Conservation (phyloP, 257 asterid genomes). For the Ilex asprella region DNA sequence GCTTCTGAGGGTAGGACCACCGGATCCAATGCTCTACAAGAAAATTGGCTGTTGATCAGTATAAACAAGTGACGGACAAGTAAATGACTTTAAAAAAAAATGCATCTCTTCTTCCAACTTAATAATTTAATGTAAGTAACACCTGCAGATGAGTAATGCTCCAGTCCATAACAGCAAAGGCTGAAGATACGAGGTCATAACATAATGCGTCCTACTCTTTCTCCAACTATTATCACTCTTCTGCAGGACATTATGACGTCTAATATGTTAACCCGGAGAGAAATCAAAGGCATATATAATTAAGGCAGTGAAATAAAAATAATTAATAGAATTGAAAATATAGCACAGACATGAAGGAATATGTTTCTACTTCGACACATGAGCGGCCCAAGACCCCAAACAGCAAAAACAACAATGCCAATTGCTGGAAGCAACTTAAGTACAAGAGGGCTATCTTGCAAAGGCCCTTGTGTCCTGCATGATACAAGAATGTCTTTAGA, state of each 20-base stretch:
- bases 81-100: neutral
- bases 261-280: neutral
- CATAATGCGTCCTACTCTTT: conserved; percentile 65
- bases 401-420: conserved; percentile 61
- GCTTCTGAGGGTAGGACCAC: conserved; percentile 78
- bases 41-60: conserved; percentile 20
- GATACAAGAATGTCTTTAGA: conserved; percentile 10
- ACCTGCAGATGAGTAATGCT: conserved; percentile 89
- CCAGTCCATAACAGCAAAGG: conserved; percentile 84
- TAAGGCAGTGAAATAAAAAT: conserved; percentile 5
- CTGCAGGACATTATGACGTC: conserved; percentile 36
- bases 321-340: conserved; percentile 12
- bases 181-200: conserved; percentile 68
- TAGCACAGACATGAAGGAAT: conserved; percentile 45
- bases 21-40: conserved; percentile 81
- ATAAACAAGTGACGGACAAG: neutral
- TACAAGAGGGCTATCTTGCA: conserved; percentile 50
- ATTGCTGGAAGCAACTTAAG: conserved; percentile 69
- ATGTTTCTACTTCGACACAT: conserved; percentile 59
- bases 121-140: neutral
- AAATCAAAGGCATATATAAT: conserved; percentile 6
- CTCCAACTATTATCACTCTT: conserved; percentile 74
- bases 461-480: conserved; percentile 58
- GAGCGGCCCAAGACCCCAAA: conserved; percentile 87
- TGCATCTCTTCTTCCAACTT: neutral